Conservation (phyloP, 2,329 filamentous ascomycete species). For the Cladophialophora chaetospira region DNA sequence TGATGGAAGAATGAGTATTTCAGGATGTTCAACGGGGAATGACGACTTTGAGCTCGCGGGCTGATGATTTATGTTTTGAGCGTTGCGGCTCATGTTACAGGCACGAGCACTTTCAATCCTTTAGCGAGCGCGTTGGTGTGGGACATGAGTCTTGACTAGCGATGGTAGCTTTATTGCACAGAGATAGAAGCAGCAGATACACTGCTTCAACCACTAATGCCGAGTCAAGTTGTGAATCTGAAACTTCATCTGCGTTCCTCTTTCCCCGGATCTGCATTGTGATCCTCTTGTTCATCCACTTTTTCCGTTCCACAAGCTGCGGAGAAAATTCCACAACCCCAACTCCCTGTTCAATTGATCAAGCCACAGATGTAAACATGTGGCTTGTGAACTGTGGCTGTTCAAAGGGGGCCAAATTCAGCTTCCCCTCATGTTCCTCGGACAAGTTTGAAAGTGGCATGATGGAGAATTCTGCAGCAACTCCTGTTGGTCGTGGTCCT, state of each 20-base stretch:
- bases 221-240: not conserved
- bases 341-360: not conserved
- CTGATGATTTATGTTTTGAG: conserved; percentile 30
- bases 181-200: conserved; percentile 8
- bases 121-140: conserved; percentile 24
- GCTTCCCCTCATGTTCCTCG: conserved; percentile 14
- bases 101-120: conserved; percentile 29
- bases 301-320: conserved; percentile 1
- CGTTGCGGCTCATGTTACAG: conserved; percentile 17
- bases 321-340: not conserved
- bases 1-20: conserved; percentile 17
- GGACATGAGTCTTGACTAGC: conserved; percentile 7
- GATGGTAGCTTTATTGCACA: conserved; percentile 15
- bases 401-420: not conserved
- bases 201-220: conserved; percentile 19
- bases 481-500: not conserved
- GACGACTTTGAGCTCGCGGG: conserved; percentile 23
- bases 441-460: too few species aligned
- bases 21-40: conserved; percentile 12
- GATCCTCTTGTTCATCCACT: not conserved
- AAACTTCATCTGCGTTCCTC: not conserved
- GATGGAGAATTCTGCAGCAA: too few species aligned
- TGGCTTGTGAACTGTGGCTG: not conserved
- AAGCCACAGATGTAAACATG: conserved; percentile 12
- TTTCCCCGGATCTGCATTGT: conserved; percentile 8